Evolutionary conservation across 345 rosid genomes (phyloP).

Genomic region (Barbarea vulgaris): DNA sequence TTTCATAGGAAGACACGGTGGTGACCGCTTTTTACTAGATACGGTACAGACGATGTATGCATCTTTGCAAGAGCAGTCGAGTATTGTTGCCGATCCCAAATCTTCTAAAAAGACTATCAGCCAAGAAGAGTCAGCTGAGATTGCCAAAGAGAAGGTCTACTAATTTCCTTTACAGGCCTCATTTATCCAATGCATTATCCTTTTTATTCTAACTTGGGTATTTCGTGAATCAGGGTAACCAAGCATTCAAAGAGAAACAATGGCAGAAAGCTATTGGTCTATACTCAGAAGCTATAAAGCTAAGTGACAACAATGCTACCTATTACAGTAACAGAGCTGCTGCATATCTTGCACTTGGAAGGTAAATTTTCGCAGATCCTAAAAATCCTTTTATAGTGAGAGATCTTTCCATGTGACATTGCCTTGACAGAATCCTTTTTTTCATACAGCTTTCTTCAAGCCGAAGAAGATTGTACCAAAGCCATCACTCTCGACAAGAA

Average conservation of each 20-base stretch:
- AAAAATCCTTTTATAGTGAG: not conserved
- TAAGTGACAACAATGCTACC: slow-evolving; percentile 75
- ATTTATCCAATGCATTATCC: not conserved
- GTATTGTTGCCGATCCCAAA: slow-evolving; percentile 55
- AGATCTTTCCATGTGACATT: slow-evolving; percentile 2
- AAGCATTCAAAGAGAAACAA: slow-evolving; percentile 84
- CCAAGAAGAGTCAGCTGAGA: slow-evolving; percentile 68
- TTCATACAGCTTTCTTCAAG: slow-evolving; percentile 72
- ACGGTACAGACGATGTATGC: slow-evolving; percentile 67
- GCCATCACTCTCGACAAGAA: slow-evolving; percentile 87
- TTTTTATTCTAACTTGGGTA: not conserved
- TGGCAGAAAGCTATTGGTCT: slow-evolving; percentile 83
- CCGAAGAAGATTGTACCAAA: slow-evolving; percentile 83
- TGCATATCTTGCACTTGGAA: slow-evolving; percentile 78
- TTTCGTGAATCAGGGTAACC: slow-evolving; percentile 67
- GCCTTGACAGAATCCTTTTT: slow-evolving; percentile 18
- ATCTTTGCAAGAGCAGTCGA: slow-evolving; percentile 71
- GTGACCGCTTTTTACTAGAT: slow-evolving; percentile 87
- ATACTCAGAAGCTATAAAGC: slow-evolving; percentile 90
- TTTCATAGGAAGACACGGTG: slow-evolving; percentile 77
- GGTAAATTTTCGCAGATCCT: slow-evolving; percentile 49
- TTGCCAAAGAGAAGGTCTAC: slow-evolving; percentile 88
- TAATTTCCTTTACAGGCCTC: slow-evolving; percentile 15
- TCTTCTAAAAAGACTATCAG: slow-evolving; percentile 41
- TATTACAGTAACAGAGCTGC: slow-evolving; percentile 97